Base-by-base conservation (phyloP, 192 early-diverging fungal genomes). In the Mortierella antarctica region DNA sequence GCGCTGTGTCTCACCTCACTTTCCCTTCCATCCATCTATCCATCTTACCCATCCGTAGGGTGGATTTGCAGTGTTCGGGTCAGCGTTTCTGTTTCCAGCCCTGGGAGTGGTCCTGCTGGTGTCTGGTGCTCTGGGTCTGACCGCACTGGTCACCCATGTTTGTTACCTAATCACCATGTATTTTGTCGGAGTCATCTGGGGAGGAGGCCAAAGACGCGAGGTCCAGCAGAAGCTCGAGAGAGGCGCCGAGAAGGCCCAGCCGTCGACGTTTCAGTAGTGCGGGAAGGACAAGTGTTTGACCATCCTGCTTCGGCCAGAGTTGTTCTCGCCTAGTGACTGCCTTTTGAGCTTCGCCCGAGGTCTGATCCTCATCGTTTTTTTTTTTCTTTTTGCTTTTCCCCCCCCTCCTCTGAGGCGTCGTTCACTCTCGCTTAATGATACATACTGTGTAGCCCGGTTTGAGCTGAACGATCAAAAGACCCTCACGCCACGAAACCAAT, bases 11-110 rank as follows among this genome's bases (percentile, higher is more conserved):
- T 57, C 6, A 18, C 14, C 39, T 54, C 44, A 56, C 56, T 12
- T 45, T 67, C 6, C 31, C 6, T 21, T 53, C 44, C 9, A 21
- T 54, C 20, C 8, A 54, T 6, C 39, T 18, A 54, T 54, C 13
- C 17, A 20, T 39, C 39, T 44, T n/a, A 15, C 8, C 21, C 12
- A 31, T 45, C 60, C 18, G 40, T 78, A 77, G 74, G 74, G 74
- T 17, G 77, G 77, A 1, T 72, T 71, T 46, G 63, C 65, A 4
- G 55, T 66, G 41, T 68, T 80, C 47, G 77, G 53, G 11, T 72
- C 70, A 20, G 21, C 59, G 7, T 72, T 80, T 61, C 50, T 80
- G 50, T 20, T 80, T 46, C 77, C 77, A 23, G 70, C 65, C 0
- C 18, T 80, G 53, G 70, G 70, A 0, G 52, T 80, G 11, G 65